Base-by-base conservation (phyloP, 2,329 filamentous ascomycete genomes). In the Colletotrichum magnum region DNA sequence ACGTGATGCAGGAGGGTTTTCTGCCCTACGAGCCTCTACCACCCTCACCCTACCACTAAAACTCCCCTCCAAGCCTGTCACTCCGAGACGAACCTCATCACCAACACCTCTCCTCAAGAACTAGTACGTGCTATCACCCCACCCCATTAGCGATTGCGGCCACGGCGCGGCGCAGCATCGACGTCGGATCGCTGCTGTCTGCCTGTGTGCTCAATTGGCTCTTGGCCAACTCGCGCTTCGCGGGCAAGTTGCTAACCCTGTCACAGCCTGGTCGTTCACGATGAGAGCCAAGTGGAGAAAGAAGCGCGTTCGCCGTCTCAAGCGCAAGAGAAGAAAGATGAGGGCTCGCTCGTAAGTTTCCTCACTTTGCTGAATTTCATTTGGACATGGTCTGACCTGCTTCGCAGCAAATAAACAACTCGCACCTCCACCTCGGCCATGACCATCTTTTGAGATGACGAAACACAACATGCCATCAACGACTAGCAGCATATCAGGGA, bases 311-410 rank as follows among this genome's bases (percentile, higher is more conserved):
- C 91, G 96, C 82, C 92, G 96, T 87, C 94, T 99, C 86, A 98
- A 98, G 93, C 93, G 95, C 84, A 99, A 99, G 95, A 94, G 96
- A 89, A 97, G 96, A 94, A 99, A 99, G 95, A 97, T 96, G 88
- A 92, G 96, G 85, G 96, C 95, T 81, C 89, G 96, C 88, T 95
- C 92, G 96, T 98, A 90, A 90, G 94, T 87, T 43, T 21, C n/a
- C 16, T 16, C 24, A 47, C 10, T 18, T 9, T 9, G 5, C 15
- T 43, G 21, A 2, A 2, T 9, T 47, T 16, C 28, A 7, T 6
- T 26, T 24, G 36, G 15, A 45, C 10, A 1, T 24, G 21, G 7
- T 13, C 83, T 84, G 78, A 86, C 76, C 69, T 13, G 7, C 45
- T 18, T 9, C 15, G 48, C 78, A 92, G 89, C 85, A 92, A 92